Base-by-base conservation (phyloP, 177 flowering plant genomes). In the Vitis hybrid region DNA sequence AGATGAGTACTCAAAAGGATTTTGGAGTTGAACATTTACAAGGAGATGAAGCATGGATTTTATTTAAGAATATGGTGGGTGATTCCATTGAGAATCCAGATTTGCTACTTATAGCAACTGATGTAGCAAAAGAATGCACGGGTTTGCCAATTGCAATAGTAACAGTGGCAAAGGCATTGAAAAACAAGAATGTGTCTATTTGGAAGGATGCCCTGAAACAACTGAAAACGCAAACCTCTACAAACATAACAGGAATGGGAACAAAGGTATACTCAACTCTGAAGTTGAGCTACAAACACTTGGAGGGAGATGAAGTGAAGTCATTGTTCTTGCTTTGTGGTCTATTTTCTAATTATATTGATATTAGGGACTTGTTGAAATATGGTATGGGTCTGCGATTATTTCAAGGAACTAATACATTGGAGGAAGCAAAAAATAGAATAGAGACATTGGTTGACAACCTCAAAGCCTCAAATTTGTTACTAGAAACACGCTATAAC, bases 121-220 rank as follows among this genome's bases (percentile, higher is more conserved):
- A 73, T 3, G 72, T 70, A 7, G 67, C 50, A 2, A 53, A 56
- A 22, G 61, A 69, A 60, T 65, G 76, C 56, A 64, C 50, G 10
- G 74, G 79, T 15, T 62, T 73, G 50, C 71, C 79, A 9, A 11
- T 69, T 1, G 64, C 76, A 1, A 55, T 72, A 3, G 73, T 60
- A 9, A 52, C 62, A 5, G 51, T 76, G 48, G 79, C 67, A 26
- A 33, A 49, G 21, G 62, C 76, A 26, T 33, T 76, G 62, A 48
- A 72, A 21, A 53, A 18, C 3, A 70, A 66, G 52, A 33, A 15
- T 5, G 3, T 11, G 6, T 2, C 15, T 4, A n/a, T 31, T 2
- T 75, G 77, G 74, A 16, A 10, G 2, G 60, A 66, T 66, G 70
- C 63, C 14, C n/a, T 57, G n/a, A 1, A 9, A 26, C 31, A 65